phyloP scores from a whole-genome alignment of 805 yeast genomes.

The Huiozyma naganishii region DNA sequence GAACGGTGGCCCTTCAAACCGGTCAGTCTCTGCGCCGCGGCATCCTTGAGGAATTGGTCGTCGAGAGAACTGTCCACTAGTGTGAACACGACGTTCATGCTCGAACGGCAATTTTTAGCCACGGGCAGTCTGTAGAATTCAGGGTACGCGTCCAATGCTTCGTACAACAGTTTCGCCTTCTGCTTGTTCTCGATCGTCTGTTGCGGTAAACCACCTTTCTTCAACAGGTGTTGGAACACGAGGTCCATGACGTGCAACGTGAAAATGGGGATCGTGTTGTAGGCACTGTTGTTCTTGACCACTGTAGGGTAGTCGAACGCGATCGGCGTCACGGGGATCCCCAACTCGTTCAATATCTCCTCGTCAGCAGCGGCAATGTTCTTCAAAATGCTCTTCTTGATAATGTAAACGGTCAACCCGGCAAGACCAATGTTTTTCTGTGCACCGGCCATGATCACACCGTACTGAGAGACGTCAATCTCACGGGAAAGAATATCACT shows the following conservation, averaged over 20 bases:
- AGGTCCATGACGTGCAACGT: conserved; percentile 78
- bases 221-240: conserved; percentile 53
- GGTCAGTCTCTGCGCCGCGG: conserved; percentile 45
- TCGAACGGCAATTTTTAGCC: conserved; percentile 52
- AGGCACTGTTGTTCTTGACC: conserved; percentile 81
- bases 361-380: conserved; percentile 41
- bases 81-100: conserved; percentile 91
- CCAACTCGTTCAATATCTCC: conserved; percentile 44
- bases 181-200: conserved; percentile 47
- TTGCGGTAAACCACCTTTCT: conserved; percentile 58
- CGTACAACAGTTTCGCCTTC: conserved; percentile 59
- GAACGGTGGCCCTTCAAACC: conserved; percentile 95
- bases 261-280: conserved; percentile 92
- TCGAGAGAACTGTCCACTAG: conserved; percentile 55
- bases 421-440: conserved; percentile 97
- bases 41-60: conserved; percentile 56
- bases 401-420: conserved; percentile 84
- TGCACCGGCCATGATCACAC: conserved; percentile 93
- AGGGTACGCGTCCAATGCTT: conserved; percentile 55
- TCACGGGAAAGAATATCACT: conserved; percentile 79
- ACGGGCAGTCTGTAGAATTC: conserved; percentile 59
- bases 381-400: conserved; percentile 68
- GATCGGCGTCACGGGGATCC: conserved; percentile 77
- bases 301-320: conserved; percentile 82
- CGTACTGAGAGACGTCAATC: conserved; percentile 75